Evolutionary conservation across 129 eudicot species (phyloP).

Genomic region (Ambrosia artemisiifolia): DNA sequence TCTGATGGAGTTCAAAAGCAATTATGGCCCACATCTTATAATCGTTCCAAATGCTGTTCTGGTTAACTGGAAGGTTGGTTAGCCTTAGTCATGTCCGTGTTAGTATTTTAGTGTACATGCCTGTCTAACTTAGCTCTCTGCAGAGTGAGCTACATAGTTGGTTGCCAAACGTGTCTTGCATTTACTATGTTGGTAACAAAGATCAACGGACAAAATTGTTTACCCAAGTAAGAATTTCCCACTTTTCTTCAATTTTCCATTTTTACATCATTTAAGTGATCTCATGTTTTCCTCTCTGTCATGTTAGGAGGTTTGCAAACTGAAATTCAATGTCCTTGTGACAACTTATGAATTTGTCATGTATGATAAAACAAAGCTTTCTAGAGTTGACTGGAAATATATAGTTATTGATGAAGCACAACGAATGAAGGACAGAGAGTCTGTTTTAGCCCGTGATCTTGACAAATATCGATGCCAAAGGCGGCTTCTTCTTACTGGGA

Average conservation of each 20-base stretch:
- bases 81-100: background rate
- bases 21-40: conserved; percentile 98
- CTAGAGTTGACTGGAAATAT: conserved; percentile 95
- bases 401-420: conserved; percentile 97
- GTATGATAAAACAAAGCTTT: conserved; percentile 87
- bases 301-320: conserved; percentile 71
- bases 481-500: conserved; percentile 93
- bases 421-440: conserved; percentile 97
- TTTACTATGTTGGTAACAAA: conserved; percentile 84
- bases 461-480: conserved; percentile 97
- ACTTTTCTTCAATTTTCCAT: background rate
- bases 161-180: conserved; percentile 94
- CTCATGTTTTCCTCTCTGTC: conserved; percentile 7
- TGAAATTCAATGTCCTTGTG: conserved; percentile 97
- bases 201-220: conserved; percentile 88
- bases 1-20: conserved; percentile 95
- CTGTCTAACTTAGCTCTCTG: conserved; percentile 20
- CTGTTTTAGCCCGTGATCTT: conserved; percentile 97
- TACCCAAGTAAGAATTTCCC: conserved; percentile 64
- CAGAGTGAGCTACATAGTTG: conserved; percentile 94
- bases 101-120: background rate
- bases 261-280: background rate
- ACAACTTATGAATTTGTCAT: conserved; percentile 96
- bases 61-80: conserved; percentile 95
- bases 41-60: conserved; percentile 98